Conservation (phyloP, 106 monocot species). For the Acorus calamus region DNA sequence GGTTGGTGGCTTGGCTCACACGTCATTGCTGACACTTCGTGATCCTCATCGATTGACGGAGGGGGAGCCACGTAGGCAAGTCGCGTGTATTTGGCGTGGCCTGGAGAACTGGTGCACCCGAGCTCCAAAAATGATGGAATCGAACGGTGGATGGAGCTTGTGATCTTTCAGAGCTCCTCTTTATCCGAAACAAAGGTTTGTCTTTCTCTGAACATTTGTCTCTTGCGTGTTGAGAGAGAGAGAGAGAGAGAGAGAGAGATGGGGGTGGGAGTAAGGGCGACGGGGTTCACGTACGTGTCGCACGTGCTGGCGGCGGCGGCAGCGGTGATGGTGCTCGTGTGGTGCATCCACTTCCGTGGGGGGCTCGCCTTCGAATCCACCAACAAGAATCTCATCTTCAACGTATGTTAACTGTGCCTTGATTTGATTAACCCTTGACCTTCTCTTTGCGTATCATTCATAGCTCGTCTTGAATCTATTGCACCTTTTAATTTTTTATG, state of each 20-base stretch:
- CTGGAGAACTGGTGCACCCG: no score
- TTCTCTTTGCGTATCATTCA: background rate
- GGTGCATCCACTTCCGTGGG: conserved; percentile 70
- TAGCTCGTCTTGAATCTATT: no score
- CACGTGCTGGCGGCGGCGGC: conserved; percentile 49
- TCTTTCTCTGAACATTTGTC: no score
- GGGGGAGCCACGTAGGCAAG: no score
- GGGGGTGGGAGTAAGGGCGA: conserved; percentile 26
- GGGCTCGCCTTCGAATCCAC: conserved; percentile 56
- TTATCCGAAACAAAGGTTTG: no score
- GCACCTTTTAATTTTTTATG: background rate
- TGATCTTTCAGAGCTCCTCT: no score
- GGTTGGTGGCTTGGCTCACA: no score
- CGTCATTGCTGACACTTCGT: no score
- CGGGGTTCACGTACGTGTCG: conserved; percentile 52
- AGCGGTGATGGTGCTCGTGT: conserved; percentile 61
- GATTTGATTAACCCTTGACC: background rate
- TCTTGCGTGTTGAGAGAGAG: background rate
- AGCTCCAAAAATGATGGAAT: no score
- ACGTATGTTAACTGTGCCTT: conserved; percentile 25
- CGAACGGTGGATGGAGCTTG: no score
- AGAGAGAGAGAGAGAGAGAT: conserved; percentile 14
- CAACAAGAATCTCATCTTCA: conserved; percentile 84
- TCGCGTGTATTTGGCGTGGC: no score
- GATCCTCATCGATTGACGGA: no score